Evolutionary conservation across 1,284 basidiomycete species (phyloP).

Genomic region (Marasmius tenuissimus): DNA sequence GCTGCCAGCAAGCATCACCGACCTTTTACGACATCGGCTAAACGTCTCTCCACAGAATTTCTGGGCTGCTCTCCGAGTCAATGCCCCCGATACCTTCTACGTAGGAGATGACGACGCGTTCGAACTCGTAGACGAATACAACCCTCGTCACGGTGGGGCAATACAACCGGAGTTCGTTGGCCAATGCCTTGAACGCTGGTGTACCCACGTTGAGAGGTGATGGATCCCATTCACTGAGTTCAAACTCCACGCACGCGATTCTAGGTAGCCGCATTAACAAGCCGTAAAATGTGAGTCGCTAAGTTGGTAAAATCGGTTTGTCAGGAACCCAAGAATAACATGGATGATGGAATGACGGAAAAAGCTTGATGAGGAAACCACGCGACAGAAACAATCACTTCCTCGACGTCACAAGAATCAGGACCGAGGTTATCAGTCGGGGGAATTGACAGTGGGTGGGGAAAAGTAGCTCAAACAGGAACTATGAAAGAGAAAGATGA

Average conservation of each 20-base stretch:
- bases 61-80: constrained; percentile 41
- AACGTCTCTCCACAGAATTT: constrained; percentile 53
- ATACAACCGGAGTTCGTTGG: constrained; percentile 59
- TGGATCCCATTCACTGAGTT: constrained; percentile 64
- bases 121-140: constrained; percentile 61
- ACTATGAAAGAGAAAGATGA: constrained; percentile 6
- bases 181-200: constrained; percentile 55
- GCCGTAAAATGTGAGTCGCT: constrained; percentile 63
- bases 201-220: constrained; percentile 39
- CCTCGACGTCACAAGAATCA: not conserved
- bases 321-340: constrained; percentile 1
- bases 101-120: constrained; percentile 49
- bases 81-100: constrained; percentile 40
- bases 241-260: constrained; percentile 57
- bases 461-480: not conserved
- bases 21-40: constrained; percentile 18
- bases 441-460: too few relatives aligned
- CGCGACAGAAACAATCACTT: not conserved
- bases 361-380: constrained; percentile 3
- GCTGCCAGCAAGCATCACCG: too few relatives aligned
- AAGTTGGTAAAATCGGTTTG: constrained; percentile 6
- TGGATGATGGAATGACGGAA: constrained; percentile 5
- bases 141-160: constrained; percentile 48
- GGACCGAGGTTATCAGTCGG: not conserved
- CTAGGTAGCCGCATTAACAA: constrained; percentile 49